phyloP scores from a whole-genome alignment of 805 yeast genomes.

The Wickerhamiella vanderwaltii region DNA sequence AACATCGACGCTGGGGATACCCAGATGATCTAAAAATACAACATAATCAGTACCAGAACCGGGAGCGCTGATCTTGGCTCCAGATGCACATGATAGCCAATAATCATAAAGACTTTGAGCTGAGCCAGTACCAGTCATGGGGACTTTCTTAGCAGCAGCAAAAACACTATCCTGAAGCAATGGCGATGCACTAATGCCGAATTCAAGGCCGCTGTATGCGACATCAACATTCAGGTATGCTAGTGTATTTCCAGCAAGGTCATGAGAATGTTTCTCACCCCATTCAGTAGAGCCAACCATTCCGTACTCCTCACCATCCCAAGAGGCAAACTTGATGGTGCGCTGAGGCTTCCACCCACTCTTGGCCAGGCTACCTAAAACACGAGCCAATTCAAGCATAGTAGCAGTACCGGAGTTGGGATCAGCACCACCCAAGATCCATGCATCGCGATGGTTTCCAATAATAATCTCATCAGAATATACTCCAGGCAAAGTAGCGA shows the following conservation, averaged over 20 bases:
- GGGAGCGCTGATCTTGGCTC: constrained; percentile 34
- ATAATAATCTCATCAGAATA: constrained; percentile 45
- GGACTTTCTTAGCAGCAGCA: constrained; percentile 34
- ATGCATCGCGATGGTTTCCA: constrained; percentile 73
- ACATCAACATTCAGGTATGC: constrained; percentile 64
- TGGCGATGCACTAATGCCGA: constrained; percentile 49
- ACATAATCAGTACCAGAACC: constrained; percentile 64
- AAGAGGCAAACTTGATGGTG: constrained; percentile 57
- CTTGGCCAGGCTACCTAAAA: constrained; percentile 38
- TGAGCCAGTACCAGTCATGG: constrained; percentile 41
- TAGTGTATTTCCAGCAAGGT: constrained; percentile 39
- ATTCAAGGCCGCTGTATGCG: constrained; percentile 43
- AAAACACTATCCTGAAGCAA: constrained; percentile 38
- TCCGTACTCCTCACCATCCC: constrained; percentile 76
- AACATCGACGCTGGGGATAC: constrained; percentile 38
- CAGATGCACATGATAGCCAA: constrained; percentile 23
- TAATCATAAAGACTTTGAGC: constrained; percentile 26
- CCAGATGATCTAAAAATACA: constrained; percentile 33
- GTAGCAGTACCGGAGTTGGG: constrained; percentile 66
- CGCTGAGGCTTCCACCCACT: constrained; percentile 66
- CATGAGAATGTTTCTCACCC: constrained; percentile 46
- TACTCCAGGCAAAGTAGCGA: constrained; percentile 48
- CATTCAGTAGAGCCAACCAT: constrained; percentile 67
- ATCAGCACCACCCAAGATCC: constrained; percentile 74
- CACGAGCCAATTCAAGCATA: constrained; percentile 50